Conservation (phyloP, 1,139 yeast species). For the Geotrichum reessii region DNA sequence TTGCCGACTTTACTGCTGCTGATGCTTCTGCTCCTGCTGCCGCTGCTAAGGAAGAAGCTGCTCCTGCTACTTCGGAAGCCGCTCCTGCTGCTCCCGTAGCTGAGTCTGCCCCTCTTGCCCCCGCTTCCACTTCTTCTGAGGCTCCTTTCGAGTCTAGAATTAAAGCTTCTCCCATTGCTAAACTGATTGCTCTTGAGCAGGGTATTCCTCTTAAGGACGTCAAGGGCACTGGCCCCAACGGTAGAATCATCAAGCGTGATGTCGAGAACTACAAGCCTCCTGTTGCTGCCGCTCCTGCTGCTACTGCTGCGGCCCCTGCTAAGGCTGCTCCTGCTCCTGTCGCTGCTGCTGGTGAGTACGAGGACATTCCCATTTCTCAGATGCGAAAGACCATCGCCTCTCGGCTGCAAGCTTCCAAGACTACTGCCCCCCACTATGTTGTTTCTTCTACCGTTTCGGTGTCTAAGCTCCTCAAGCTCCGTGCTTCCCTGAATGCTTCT, state of each 20-base stretch:
- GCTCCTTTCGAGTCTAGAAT: constrained; percentile 54
- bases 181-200: constrained; percentile 85
- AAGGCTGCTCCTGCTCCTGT: constrained; percentile 47
- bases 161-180: constrained; percentile 93
- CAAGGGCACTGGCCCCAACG: constrained; percentile 91
- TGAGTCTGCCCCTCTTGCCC: constrained; percentile 21
- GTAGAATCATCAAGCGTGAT: constrained; percentile 88
- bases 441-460: constrained; percentile 85
- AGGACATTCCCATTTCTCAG: constrained; percentile 77
- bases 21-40: constrained; percentile 65
- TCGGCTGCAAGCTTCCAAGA: constrained; percentile 82
- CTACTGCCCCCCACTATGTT: constrained; percentile 83
- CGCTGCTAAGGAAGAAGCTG: constrained; percentile 38
- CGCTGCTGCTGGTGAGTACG: constrained; percentile 53
- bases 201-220: constrained; percentile 82
- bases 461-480: constrained; percentile 81
- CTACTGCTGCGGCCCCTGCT: constrained; percentile 43
- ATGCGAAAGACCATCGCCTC: constrained; percentile 94
- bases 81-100: constrained; percentile 23
- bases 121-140: constrained; percentile 31
- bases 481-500: constrained; percentile 80
- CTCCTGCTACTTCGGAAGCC: constrained; percentile 30
- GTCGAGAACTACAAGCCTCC: constrained; percentile 58
- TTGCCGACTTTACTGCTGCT: constrained; percentile 73
- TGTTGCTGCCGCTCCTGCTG: constrained; percentile 38